Conservation (phyloP, 345 rosid species). For the Erysimum cheiranthoides region DNA sequence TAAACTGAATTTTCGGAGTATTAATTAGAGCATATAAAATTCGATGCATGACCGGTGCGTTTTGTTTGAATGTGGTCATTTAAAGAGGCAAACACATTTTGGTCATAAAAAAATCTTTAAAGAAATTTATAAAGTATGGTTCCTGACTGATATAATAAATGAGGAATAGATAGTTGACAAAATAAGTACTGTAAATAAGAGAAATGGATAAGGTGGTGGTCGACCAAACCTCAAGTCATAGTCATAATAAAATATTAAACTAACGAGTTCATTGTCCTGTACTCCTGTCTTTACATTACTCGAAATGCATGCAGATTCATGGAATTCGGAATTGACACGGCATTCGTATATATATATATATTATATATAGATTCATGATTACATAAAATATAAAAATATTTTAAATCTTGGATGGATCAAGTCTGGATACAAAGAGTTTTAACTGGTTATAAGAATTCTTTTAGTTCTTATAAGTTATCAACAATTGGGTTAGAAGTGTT, state of each 20-base stretch:
- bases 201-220: conserved; percentile 14
- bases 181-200: background rate
- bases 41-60: background rate
- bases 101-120: background rate
- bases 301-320: background rate
- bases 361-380: background rate
- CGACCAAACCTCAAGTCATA: background rate
- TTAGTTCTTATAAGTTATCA: background rate
- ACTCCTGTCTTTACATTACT: conserved; percentile 1
- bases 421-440: no score
- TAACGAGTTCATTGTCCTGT: background rate
- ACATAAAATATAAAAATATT: background rate
- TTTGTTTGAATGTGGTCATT: conserved; percentile 2
- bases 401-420: background rate
- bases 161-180: background rate
- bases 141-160: conserved; percentile 5
- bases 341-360: background rate
- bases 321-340: background rate
- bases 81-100: conserved; percentile 16
- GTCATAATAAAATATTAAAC: background rate
- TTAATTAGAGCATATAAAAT: background rate
- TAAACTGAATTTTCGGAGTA: background rate
- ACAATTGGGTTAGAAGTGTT: background rate
- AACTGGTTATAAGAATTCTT: background rate
- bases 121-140: background rate